phyloP scores from a whole-genome alignment of 2,329 filamentous ascomycete genomes.

The Nigrospora sphaerica region DNA sequence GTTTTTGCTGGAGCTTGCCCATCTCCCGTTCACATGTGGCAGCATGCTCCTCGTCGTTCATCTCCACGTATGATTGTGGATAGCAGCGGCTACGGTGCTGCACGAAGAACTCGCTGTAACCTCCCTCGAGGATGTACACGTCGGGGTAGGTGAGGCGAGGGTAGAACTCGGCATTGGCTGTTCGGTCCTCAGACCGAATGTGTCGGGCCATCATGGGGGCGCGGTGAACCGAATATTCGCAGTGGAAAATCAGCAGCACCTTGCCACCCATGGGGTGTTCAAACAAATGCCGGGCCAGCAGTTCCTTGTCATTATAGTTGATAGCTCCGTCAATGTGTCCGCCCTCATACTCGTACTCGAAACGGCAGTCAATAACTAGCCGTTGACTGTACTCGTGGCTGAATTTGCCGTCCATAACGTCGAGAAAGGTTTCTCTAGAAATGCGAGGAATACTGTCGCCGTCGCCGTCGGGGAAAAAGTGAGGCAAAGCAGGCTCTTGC shows the following conservation, averaged over 20 bases:
- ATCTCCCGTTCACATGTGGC: slow-evolving; percentile 91
- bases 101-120: slow-evolving; percentile 88
- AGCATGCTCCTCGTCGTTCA: slow-evolving; percentile 88
- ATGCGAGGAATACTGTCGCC: slow-evolving; percentile 87
- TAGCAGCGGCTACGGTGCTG: slow-evolving; percentile 75
- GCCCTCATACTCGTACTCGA: slow-evolving; percentile 97
- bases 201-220: slow-evolving; percentile 95
- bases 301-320: slow-evolving; percentile 96
- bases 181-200: slow-evolving; percentile 82
- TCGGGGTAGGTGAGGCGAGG: slow-evolving; percentile 91
- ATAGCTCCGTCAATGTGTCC: slow-evolving; percentile 90
- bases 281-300: slow-evolving; percentile 75
- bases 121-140: slow-evolving; percentile 93
- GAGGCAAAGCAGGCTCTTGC: slow-evolving; percentile 68
- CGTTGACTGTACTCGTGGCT: slow-evolving; percentile 69
- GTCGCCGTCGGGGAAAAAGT: slow-evolving; percentile 74
- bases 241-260: slow-evolving; percentile 87
- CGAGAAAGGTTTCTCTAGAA: slow-evolving; percentile 69
- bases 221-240: slow-evolving; percentile 95
- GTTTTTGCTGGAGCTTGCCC: slow-evolving; percentile 79
- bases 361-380: slow-evolving; percentile 90
- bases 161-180: slow-evolving; percentile 75
- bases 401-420: slow-evolving; percentile 83
- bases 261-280: slow-evolving; percentile 56
- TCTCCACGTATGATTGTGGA: slow-evolving; percentile 93